Conservation (phyloP, 306 rosid species). For the Cicer chorassanicum region DNA sequence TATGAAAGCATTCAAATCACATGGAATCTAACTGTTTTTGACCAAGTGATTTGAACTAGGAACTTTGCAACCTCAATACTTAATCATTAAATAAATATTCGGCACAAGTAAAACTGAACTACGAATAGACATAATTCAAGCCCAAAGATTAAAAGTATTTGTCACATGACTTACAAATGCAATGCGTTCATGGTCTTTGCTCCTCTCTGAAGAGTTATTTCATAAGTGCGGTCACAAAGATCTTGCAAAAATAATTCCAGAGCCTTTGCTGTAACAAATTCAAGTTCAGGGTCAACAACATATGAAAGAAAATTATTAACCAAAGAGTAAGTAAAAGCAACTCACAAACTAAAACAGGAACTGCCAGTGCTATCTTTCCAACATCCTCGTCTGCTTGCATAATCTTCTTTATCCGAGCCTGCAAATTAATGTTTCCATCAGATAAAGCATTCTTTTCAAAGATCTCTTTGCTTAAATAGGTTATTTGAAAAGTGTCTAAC, state of each 20-base stretch:
- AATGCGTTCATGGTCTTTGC: conserved; percentile 94
- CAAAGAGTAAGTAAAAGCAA: conserved; percentile 36
- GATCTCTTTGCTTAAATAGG: conserved; percentile 27
- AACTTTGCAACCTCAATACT: neutral
- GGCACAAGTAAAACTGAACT: conserved; percentile 5
- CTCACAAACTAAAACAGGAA: conserved; percentile 99
- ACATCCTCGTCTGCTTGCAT: conserved; percentile 99
- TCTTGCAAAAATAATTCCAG: conserved; percentile 94
- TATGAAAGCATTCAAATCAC: no score
- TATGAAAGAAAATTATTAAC: conserved; percentile 16
- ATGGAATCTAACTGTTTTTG: conserved; percentile 20
- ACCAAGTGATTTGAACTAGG: neutral
- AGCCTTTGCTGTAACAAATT: conserved; percentile 80
- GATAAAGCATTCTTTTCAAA: conserved; percentile 32
- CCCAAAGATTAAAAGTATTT: conserved; percentile 3
- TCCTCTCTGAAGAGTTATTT: conserved; percentile 93
- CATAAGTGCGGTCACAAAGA: conserved; percentile 95
- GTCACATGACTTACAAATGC: conserved; percentile 79
- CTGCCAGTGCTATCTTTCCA: conserved; percentile 94
- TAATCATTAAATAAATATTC: conserved; percentile 28
- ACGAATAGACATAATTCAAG: conserved; percentile 5
- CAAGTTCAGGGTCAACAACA: conserved; percentile 45
- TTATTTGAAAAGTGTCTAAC: neutral
- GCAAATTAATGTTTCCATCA: conserved; percentile 45
- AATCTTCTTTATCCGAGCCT: conserved; percentile 95